Percentiles rank a stretch among this genome's conserved stretches.
Conservation (phyloP, 2,329 filamentous ascomycete genomes). For the Stachybotrys elegans region DNA sequence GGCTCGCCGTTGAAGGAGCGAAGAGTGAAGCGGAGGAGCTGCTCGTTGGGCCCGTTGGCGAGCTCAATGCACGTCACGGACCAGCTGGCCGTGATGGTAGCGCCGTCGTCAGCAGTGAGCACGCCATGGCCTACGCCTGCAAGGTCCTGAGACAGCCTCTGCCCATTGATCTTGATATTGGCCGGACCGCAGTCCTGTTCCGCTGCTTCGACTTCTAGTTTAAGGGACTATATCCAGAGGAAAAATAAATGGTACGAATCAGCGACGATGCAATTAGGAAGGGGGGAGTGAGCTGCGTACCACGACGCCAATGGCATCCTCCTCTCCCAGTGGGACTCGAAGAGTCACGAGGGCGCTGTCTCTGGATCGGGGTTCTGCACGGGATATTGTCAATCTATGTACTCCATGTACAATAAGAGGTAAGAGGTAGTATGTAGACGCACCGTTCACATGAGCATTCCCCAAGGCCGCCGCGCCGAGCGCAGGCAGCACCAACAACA, state of each 20-base stretch:
- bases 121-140: conserved; percentile 36
- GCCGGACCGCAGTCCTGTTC: conserved; percentile 37
- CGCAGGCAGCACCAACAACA: conserved; percentile 19
- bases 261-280: too few relatives aligned
- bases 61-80: conserved; percentile 37
- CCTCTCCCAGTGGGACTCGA: too few relatives aligned
- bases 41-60: conserved; percentile 32
- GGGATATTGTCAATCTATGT: too few relatives aligned
- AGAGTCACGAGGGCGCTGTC: too few relatives aligned
- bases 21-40: conserved; percentile 39
- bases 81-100: conserved; percentile 39
- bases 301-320: too few relatives aligned
- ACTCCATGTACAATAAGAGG: too few relatives aligned
- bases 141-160: conserved; percentile 32
- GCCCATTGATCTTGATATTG: conserved; percentile 42
- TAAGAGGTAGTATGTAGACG: too few relatives aligned
- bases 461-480: conserved; percentile 2
- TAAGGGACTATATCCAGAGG: too few relatives aligned
- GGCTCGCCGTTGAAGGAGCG: conserved; percentile 35
- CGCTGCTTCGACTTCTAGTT: too few relatives aligned
- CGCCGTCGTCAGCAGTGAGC: conserved; percentile 32
- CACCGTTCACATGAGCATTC: neutral
- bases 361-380: too few relatives aligned
- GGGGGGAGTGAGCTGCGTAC: too few relatives aligned
- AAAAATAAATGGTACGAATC: too few relatives aligned